Base-by-base conservation (phyloP, 768 basidiomycete species). In the Terana coerulea region DNA sequence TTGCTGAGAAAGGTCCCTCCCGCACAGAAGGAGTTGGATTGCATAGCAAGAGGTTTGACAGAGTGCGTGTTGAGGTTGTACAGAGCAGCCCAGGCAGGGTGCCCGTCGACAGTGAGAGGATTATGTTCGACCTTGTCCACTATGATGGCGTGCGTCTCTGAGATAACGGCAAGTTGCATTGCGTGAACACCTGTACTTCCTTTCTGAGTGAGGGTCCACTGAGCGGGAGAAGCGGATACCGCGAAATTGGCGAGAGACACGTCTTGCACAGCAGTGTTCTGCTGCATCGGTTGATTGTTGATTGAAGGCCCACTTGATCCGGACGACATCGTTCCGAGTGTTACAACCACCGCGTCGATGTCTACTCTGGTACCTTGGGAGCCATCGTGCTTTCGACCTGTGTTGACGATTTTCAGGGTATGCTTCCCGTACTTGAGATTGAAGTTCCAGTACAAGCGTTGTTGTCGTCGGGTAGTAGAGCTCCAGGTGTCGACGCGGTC, bases 121-220 rank as follows among this genome's bases (percentile, higher is more conserved):
- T 92, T 91, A 66, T 91, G 88, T 63, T 90, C 88, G 22, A 90
- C 88, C 67, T 91, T 91, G 76, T 92, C 89, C 33, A 92, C 64
- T 43, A 92, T 75, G 55, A 91, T 66, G 14, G 80, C 88, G 58
- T 88, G 86, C 8, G 77, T 79, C 14, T 77, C 61, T 3, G 88
- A 91, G 55, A 91, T 73, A 52, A 91, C 67, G 5, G 73, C 72
- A 51, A 91, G 63, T 63, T 91, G 88, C 88, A 90, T 90, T 2
- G 88, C 89, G 51, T 80, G 72, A 11, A 91, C 84, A 14, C 89
- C 89, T 12, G 86, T 89, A 15, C 78, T 74, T 12, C 89, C 89
- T 46, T 76, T 72, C 65, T 87, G 83, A 28, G 64, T 65, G 29
- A 91, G 64, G 14, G 73, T 72, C 89, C 89, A 91, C 11, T 61